These are phyloP conservation scores for Candida tibetensis DNA, from an alignment of 805 yeast genomes.

Conservation along the genomic window DNA sequence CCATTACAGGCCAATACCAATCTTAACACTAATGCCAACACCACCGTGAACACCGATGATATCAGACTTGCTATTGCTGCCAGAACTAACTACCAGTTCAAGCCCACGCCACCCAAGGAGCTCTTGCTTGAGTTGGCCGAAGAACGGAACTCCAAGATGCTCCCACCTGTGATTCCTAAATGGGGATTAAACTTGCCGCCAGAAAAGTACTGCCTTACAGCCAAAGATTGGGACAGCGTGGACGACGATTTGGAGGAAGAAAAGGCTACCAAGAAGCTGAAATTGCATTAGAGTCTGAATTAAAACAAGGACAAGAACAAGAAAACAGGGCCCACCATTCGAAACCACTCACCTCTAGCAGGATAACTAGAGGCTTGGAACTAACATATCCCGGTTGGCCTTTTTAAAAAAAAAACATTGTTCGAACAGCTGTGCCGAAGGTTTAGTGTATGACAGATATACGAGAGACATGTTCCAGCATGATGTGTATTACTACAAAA, in stretches of 20 bases:
- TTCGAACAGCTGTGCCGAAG: too few species aligned
- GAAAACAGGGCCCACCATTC: constrained; percentile 5
- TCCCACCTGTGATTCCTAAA: constrained; percentile 87
- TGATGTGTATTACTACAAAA: too few species aligned
- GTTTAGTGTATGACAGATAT: too few species aligned
- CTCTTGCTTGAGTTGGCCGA: constrained; percentile 84
- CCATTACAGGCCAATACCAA: constrained; percentile 31
- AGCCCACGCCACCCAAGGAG: constrained; percentile 92
- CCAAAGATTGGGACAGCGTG: constrained; percentile 62
- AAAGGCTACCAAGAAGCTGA: constrained; percentile 10
- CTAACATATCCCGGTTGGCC: too few species aligned
- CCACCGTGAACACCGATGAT: constrained; percentile 79
- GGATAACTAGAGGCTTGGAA: too few species aligned
- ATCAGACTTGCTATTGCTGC: constrained; percentile 90
- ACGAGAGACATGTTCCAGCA: too few species aligned
- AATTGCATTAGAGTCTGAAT: constrained; percentile 1
- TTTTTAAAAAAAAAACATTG: too few species aligned
- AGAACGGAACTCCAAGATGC: constrained; percentile 82
- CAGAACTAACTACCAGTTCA: constrained; percentile 91
- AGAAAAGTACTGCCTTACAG: constrained; percentile 92
- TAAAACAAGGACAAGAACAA: background rate
- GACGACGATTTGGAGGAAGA: constrained; percentile 19
- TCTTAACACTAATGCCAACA: constrained; percentile 36
- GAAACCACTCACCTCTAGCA: too few species aligned
- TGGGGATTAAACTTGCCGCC: constrained; percentile 96